These are phyloP conservation scores for Deinandra increscens DNA, from an alignment of 129 eudicot genomes.

Conservation along the genomic window DNA sequence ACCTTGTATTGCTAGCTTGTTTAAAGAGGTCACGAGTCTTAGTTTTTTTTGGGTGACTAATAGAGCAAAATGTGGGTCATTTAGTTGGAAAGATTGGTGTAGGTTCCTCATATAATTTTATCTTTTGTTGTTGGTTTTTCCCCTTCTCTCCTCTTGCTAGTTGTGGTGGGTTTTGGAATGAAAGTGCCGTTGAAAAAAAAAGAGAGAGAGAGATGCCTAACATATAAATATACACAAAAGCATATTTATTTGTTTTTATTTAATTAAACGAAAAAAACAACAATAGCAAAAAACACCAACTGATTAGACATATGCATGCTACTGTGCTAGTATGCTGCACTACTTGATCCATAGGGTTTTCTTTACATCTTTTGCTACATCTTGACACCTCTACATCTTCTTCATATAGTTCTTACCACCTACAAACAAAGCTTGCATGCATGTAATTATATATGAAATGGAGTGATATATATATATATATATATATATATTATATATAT, in stretches of 20 bases:
- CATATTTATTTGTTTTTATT: background rate
- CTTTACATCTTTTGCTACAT: background rate
- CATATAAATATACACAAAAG: background rate
- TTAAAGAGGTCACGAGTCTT: no score
- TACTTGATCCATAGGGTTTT: constrained; percentile 3
- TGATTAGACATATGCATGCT: constrained; percentile 8
- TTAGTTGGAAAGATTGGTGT: no score
- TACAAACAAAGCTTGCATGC: constrained; percentile 18
- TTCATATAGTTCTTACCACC: constrained; percentile 1
- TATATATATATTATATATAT: no score
- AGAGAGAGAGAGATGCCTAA: no score
- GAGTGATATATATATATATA: constrained; percentile 8
- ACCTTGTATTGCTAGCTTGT: no score
- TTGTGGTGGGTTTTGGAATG: no score
- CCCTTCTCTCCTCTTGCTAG: no score
- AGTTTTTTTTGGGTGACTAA: no score
- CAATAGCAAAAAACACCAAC: constrained; percentile 11
- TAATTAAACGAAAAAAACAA: background rate
- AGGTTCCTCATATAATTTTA: no score
- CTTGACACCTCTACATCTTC: constrained; percentile 2
- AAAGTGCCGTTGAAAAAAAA: no score
- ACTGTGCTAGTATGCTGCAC: background rate
- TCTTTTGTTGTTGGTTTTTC: no score
- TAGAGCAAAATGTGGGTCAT: no score
- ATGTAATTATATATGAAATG: constrained; percentile 16